Percentiles rank a stretch among this genome's conserved stretches.
Evolutionary conservation across 441 rosid genomes (phyloP).

Genomic region (Corymbia calophylla): DNA sequence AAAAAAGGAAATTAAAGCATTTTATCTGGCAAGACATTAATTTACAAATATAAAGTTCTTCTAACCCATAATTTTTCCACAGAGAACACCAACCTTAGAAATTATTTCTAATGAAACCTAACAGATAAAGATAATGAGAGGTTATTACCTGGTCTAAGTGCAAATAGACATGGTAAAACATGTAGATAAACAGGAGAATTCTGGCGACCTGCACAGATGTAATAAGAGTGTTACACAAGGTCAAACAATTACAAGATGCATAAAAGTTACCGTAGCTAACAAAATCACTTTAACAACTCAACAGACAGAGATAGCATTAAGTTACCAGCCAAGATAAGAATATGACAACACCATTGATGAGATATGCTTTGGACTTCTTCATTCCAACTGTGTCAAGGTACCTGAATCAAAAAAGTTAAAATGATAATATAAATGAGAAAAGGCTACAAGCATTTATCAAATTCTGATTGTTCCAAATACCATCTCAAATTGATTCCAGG

Average conservation of each 20-base stretch:
- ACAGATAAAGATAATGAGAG: neutral
- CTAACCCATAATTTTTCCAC: neutral
- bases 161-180: conserved; percentile 43
- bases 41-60: neutral
- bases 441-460: neutral
- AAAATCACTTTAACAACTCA: neutral
- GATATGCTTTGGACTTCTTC: conserved; percentile 49
- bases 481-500: conserved; percentile 44
- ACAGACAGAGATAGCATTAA: neutral
- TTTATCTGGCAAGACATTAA: neutral
- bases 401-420: conserved; percentile 9
- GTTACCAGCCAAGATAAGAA: conserved; percentile 53
- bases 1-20: neutral
- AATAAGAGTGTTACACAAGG: neutral
- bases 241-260: neutral
- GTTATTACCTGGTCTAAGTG: conserved; percentile 36
- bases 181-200: conserved; percentile 35
- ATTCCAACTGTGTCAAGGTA: conserved; percentile 45
- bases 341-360: conserved; percentile 41
- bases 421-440: neutral
- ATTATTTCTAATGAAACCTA: neutral
- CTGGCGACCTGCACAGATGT: conserved; percentile 37
- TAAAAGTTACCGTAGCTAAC: neutral
- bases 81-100: neutral
- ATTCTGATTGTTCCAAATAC: conserved; percentile 7